Evolutionary conservation across 345 rosid species (phyloP), one percentile per base, ranked within the genome.

Genomic region (Boechera retrofracta): DNA sequence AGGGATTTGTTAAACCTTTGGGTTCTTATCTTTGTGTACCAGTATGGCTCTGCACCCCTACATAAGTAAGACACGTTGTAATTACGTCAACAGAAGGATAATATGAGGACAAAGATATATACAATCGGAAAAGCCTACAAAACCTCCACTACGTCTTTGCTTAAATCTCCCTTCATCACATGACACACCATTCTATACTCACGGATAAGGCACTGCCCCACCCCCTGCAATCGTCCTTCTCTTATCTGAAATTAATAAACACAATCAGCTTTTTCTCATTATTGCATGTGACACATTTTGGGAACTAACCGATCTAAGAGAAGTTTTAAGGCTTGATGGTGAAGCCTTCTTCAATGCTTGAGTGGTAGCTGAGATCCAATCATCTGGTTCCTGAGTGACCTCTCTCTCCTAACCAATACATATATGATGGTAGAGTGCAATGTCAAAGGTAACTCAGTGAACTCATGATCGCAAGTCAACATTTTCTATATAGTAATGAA

Each of bases 31-130:
- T 88, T 93, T 93, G 58, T 91, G 97, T 64, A 88, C 16, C 73
- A 93, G 83, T 52, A 91, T 81, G 68, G 98, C 91, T 83, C 98
- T 87, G 80, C 89, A 87, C 64, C 98, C 98, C 98, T 91, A 86
- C 74, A 81, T n/a, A 45, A 47, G 24, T 7, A 75, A 74, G 29
- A 35, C 6, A n/a, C 4, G 6, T 12, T 6, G 0, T 59, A 13
- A 10, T 1, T 35, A 51, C 39, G 11, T 21, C 6, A 15, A 10
- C 44, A 60, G 57, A 41, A 66, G 10, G 38, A 44, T 39, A 57
- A 1, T 49, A 29, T 12, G 11, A 52, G 12, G 18, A 55, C 12
- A 6, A 69, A 47, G 31, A 42, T 42, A 42, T 4, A 28, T 5
- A 26, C 42, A 15, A 48, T 48, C 5, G 28, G 35, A 29, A 73